Base-by-base conservation (phyloP, 192 early-diverging fungal species). In the Lunasporangiospora selenospora region DNA sequence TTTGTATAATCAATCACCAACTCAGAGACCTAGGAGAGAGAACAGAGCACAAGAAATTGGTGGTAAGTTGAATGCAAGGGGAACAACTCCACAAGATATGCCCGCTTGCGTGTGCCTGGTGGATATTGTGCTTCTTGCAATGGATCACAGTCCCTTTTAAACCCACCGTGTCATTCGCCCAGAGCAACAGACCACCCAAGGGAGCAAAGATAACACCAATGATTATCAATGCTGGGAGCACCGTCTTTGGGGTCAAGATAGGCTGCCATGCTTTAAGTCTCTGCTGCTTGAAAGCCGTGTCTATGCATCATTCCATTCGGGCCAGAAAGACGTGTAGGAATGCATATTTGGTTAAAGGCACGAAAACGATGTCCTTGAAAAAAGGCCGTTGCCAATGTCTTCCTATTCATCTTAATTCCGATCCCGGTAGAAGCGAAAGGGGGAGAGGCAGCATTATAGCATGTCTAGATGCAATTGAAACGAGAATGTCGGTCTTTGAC, bases 241-340 rank as follows among this genome's bases (percentile, higher is more conserved):
- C 96, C 27, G 91, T 94, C 76, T 95, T 97, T 50, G 96, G 96
- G 10, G 95, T 98, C 15, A 98, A 83, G 31, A 98, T 84, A 1
- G 96, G 96, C 79, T 98, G 96, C 96, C 96, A 98, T 12, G 94
- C 92, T 75, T 92, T 93, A 73, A 98, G 89, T 13, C 96, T 90
- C 67, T 98, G 96, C 79, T 98, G 96, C 81, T 96, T 97, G 67
- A 97, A 96, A 23, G 95, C 95, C 23, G 94, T 97, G 82, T 97
- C 86, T 87, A 59, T 38, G n/a, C n/a, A n/a, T n/a, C n/a, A n/a
- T n/a, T n/a, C n/a, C n/a, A n/a, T n/a, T n/a, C n/a, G n/a, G n/a
- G n/a, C n/a, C n/a, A n/a, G n/a, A n/a, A n/a, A n/a, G n/a, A n/a
- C n/a, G n/a, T n/a, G n/a, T n/a, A n/a, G n/a, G n/a, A n/a, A n/a